A percentile compares a stretch with the other conserved stretches of the same genome.
These are phyloP conservation scores for Recurvomyces mirabilis DNA, from an alignment of 495 filamentous ascomycete species.

Conservation along the genomic window DNA sequence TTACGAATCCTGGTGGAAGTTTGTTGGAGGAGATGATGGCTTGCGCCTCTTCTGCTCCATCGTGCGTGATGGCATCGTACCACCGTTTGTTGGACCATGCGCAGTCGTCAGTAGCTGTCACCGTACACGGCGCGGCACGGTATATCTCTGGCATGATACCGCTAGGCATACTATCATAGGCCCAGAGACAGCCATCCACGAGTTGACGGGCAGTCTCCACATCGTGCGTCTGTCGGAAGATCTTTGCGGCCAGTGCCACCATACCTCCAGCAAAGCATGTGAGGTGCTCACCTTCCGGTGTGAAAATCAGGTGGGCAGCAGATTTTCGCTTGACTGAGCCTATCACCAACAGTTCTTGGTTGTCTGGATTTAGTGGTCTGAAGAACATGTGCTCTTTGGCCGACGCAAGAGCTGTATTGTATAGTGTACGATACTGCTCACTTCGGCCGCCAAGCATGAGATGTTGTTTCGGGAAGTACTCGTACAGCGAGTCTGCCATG, in stretches of 20 bases:
- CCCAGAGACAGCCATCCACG: conserved; percentile 26
- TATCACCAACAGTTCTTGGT: conserved; percentile 66
- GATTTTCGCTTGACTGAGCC: conserved; percentile 42
- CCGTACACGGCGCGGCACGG: conserved; percentile 53
- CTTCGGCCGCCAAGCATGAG: conserved; percentile 28
- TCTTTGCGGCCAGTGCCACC: conserved; percentile 78
- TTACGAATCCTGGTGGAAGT: conserved; percentile 55
- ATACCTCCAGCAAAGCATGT: conserved; percentile 90
- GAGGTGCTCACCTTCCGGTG: conserved; percentile 56
- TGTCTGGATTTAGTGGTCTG: conserved; percentile 64
- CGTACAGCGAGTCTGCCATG: conserved; percentile 32
- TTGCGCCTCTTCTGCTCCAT: conserved; percentile 47
- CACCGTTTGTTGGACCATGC: conserved; percentile 42
- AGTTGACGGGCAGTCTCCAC: conserved; percentile 64
- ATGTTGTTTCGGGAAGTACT: conserved; percentile 32
- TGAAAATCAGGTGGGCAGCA: conserved; percentile 13
- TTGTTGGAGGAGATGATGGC: conserved; percentile 44
- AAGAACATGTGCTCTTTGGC: conserved; percentile 28
- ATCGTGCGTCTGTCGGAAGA: conserved; percentile 65
- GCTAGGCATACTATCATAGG: conserved; percentile 20
- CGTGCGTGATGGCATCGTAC: conserved; percentile 24
- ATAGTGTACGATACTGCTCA: conserved; percentile 30
- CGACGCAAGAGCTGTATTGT: conserved; percentile 17
- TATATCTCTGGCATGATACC: conserved; percentile 69
- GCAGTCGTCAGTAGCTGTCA: conserved; percentile 44